A percentile compares a stretch with the other conserved stretches of the same genome.
phyloP scores from a whole-genome alignment of 352 stramenopile genomes.

The Phytophthora megakarya region DNA sequence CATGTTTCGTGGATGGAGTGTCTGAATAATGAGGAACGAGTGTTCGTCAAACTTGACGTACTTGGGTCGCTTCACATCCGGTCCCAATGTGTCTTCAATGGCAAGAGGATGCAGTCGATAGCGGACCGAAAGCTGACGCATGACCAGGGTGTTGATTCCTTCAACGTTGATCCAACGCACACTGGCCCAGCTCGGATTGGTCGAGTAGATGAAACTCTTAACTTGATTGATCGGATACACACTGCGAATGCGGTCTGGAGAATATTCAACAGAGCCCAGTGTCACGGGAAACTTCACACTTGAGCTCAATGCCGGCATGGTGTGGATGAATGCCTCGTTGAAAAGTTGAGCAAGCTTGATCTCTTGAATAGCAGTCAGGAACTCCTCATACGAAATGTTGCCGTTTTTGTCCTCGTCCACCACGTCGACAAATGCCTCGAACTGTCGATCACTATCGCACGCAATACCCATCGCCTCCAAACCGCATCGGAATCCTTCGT shows the following conservation, averaged over 20 bases:
- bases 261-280: conserved; percentile 77
- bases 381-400: conserved; percentile 82
- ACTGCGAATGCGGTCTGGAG: conserved; percentile 67
- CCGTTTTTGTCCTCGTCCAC: conserved; percentile 81
- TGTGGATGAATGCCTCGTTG: conserved; percentile 53
- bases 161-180: conserved; percentile 85
- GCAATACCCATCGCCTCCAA: conserved; percentile 79
- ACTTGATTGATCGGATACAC: conserved; percentile 69
- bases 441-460: conserved; percentile 61
- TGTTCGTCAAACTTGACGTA: conserved; percentile 87
- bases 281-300: conserved; percentile 20
- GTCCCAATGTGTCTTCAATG: conserved; percentile 76
- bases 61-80: conserved; percentile 75
- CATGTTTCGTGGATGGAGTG: conserved; percentile 48
- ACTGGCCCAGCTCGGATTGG: conserved; percentile 64
- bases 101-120: conserved; percentile 84
- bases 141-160: conserved; percentile 54
- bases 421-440: conserved; percentile 70
- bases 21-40: conserved; percentile 72
- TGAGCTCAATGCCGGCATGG: conserved; percentile 28
- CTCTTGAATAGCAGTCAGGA: conserved; percentile 82
- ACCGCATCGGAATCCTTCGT: conserved; percentile 64
- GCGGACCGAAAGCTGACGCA: conserved; percentile 74
- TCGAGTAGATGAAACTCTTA: conserved; percentile 84
- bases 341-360: conserved; percentile 89